Evolutionary conservation across 208 protist species (phyloP).

Genomic region (Acanthamoeba lenticulata): DNA sequence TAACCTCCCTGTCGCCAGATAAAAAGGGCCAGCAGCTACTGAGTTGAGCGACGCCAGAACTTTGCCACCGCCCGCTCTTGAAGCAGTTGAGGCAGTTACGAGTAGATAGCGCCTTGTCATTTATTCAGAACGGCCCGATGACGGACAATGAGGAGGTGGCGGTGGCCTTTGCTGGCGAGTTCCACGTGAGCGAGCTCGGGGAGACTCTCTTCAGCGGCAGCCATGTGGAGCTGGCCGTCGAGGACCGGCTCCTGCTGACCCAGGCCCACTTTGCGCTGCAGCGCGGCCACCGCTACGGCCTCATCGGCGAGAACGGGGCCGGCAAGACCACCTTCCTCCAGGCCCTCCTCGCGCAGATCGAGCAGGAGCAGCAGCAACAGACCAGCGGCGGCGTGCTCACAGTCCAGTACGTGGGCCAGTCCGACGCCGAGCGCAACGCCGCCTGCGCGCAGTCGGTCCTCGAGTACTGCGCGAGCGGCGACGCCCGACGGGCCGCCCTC

Average conservation of each 20-base stretch:
- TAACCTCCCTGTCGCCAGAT: too few relatives aligned
- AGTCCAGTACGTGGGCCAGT: conserved; percentile 72
- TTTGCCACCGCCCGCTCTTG: too few relatives aligned
- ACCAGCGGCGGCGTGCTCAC: conserved; percentile 4
- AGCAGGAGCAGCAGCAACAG: conserved; percentile 26
- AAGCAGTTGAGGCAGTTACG: too few relatives aligned
- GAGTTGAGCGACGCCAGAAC: too few relatives aligned
- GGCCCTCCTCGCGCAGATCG: conserved; percentile 20
- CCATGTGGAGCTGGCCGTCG: conserved; percentile 20
- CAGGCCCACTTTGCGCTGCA: conserved; percentile 18
- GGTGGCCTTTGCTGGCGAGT: conserved; percentile 41
- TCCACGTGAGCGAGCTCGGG: conserved; percentile 24
- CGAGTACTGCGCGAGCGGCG: conserved; percentile 65
- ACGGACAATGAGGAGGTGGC: conserved; percentile 16
- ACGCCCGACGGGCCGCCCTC: conserved; percentile 6
- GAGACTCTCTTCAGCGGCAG: conserved; percentile 48
- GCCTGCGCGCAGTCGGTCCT: conserved; percentile 36
- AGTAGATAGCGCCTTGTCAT: too few relatives aligned
- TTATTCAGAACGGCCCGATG: too few relatives aligned
- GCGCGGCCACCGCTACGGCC: conserved; percentile 78
- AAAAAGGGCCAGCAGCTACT: too few relatives aligned
- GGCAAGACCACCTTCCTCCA: conserved; percentile 83
- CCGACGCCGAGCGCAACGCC: conserved; percentile 68
- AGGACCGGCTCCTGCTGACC: conserved; percentile 42
- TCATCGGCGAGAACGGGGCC: conserved; percentile 83